These are phyloP conservation scores for Truncatella angustata DNA, from an alignment of 2,329 filamentous ascomycete genomes.

Conservation along the genomic window DNA sequence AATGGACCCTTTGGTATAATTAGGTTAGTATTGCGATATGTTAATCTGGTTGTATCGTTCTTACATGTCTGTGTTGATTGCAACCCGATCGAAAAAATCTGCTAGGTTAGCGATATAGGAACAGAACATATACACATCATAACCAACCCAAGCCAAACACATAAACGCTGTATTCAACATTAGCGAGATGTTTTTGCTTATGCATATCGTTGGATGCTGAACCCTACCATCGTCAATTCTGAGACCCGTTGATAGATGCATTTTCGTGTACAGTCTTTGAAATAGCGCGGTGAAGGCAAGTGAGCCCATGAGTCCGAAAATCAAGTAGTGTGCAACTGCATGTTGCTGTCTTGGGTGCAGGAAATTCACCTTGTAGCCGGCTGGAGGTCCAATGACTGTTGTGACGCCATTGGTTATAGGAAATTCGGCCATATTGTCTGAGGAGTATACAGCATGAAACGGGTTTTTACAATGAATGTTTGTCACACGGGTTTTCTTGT, in stretches of 20 bases:
- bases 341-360: constrained; percentile 26
- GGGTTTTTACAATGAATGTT: too few species aligned
- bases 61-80: too few species aligned
- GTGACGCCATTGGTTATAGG: constrained; percentile 21
- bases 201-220: background rate
- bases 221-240: constrained; percentile 16
- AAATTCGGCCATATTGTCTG: constrained; percentile 2
- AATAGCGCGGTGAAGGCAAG: constrained; percentile 23
- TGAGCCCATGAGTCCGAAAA: constrained; percentile 24
- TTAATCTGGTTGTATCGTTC: too few species aligned
- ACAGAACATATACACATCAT: too few species aligned
- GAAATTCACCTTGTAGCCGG: constrained; percentile 32
- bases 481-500: too few species aligned
- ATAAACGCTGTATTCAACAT: constrained; percentile 24
- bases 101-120: too few species aligned
- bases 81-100: too few species aligned
- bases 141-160: constrained; percentile 20
- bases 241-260: constrained; percentile 17
- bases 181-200: background rate
- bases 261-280: constrained; percentile 31
- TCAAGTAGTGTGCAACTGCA: constrained; percentile 20
- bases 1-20: too few species aligned
- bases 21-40: too few species aligned
- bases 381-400: constrained; percentile 23
- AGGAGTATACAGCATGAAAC: too few species aligned